phyloP scores from a whole-genome alignment of 1,139 yeast genomes.

The Scheffersomyces illinoinensis region DNA sequence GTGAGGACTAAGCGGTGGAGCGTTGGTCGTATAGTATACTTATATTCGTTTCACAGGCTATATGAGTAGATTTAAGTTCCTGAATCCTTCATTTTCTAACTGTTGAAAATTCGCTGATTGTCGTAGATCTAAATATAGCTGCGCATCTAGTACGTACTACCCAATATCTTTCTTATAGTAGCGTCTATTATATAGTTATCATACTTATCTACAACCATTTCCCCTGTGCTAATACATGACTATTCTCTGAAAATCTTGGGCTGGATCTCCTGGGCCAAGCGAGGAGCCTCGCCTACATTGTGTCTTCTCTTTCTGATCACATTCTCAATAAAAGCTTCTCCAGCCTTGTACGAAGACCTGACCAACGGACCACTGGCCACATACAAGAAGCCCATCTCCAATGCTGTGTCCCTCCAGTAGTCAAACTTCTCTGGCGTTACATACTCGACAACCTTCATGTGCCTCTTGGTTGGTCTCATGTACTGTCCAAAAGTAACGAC shows the following conservation, averaged over 20 bases:
- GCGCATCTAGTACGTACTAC: neutral
- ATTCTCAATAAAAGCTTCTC: slow-evolving; percentile 96
- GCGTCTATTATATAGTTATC: too few species aligned
- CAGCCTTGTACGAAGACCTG: slow-evolving; percentile 96
- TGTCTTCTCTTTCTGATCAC: slow-evolving; percentile 76
- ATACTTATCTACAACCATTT: neutral
- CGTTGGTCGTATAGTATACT: neutral
- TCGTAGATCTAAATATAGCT: neutral
- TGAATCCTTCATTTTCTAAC: neutral
- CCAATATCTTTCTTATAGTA: too few species aligned
- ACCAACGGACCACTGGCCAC: slow-evolving; percentile 98
- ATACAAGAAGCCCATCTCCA: slow-evolving; percentile 88
- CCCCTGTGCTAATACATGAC: neutral
- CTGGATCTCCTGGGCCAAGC: slow-evolving; percentile 28
- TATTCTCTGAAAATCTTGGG: slow-evolving; percentile 12
- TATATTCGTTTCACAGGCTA: neutral
- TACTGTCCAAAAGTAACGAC: slow-evolving; percentile 98
- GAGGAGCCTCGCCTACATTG: slow-evolving; percentile 47
- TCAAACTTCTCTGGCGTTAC: slow-evolving; percentile 94
- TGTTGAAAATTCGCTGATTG: neutral
- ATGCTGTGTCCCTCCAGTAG: slow-evolving; percentile 85
- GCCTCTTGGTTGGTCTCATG: slow-evolving; percentile 98
- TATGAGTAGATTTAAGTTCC: neutral
- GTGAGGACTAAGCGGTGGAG: neutral
- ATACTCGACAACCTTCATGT: slow-evolving; percentile 96